Evolutionary conservation across 805 yeast genomes (phyloP), one percentile per base, ranked within the genome.

Genomic region (Barnettozyma californica): DNA sequence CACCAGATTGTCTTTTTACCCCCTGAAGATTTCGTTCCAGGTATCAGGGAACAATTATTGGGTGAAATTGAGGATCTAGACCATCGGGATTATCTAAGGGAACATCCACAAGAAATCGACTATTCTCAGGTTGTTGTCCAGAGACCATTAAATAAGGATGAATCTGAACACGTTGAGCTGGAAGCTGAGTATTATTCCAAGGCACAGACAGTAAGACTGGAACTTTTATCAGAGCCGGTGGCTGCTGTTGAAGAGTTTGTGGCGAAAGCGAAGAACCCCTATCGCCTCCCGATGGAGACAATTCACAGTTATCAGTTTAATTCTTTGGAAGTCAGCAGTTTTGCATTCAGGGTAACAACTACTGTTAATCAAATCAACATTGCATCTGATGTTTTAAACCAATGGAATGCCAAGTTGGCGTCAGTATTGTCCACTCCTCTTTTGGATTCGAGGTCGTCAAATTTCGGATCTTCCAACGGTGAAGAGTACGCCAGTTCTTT

Each of bases 401-500:
- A 60, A 5, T 80, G 86, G 83, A 60, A 80, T 49, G 58, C 59
- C 0, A 68, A 73, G 14, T 61, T 84, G 45, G 57, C 66, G 5
- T 54, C 54, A 2, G 62, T 80, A 13, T 65, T 87, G 43, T 59
- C 68, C 33, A 69, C 68, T n/a, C 80, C 80, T 0, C 69, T 86
- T 7, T 66, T 78, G 36, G 83, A 80, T 44, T 56, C 66, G n/a
- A 68, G 67, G 9, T 64, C 34, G 5, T 6, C 33, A n/a, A 13
- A 13, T 38, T 19, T 66, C 1, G 73, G 70, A 37, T 10, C n/a
- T n/a, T 59, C 63, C n/a, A 52, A 50, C 44, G 62, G 58, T 13
- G 85, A 80, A 44, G 97, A 90, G 58, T 94, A 91, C 64, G 82
- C 79, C 11, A 76, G 75, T 5, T 82, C 95, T 0, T 69, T 92